Conservation (phyloP, 768 basidiomycete species). For the Boletus speciosus region DNA sequence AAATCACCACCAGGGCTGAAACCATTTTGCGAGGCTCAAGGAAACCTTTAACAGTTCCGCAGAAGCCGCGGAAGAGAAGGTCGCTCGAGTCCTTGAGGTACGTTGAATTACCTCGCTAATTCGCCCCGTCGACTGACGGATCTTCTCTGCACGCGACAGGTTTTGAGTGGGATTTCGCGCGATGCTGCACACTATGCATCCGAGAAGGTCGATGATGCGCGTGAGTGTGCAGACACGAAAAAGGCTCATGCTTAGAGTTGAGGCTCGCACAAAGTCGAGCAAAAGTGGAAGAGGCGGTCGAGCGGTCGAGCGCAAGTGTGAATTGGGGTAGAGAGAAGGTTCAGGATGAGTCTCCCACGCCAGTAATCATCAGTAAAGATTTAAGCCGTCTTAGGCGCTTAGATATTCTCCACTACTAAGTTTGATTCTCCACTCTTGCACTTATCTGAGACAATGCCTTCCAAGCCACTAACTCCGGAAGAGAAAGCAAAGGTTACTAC, state of each 20-base stretch:
- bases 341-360: conserved; percentile 3
- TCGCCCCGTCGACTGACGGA: neutral
- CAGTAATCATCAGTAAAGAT: neutral
- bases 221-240: conserved; percentile 10
- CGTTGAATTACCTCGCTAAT: neutral
- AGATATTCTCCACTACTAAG: neutral
- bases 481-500: conserved; percentile 78
- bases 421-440: neutral
- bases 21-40: conserved; percentile 52
- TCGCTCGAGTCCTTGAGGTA: conserved; percentile 45
- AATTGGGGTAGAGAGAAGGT: too few species aligned
- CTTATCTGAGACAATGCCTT: conserved; percentile 50
- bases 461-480: conserved; percentile 63
- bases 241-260: conserved; percentile 10
- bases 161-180: conserved; percentile 37
- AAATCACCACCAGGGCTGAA: conserved; percentile 56
- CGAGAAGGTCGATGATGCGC: too few species aligned
- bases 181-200: too few species aligned
- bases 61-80: conserved; percentile 71
- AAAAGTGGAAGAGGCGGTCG: neutral
- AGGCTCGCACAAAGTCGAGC: conserved; percentile 25
- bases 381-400: neutral
- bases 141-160: conserved; percentile 9
- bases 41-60: conserved; percentile 66
- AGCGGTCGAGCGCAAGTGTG: too few species aligned